phyloP scores from a whole-genome alignment of 257 asterid genomes.

The Misopates orontium region DNA sequence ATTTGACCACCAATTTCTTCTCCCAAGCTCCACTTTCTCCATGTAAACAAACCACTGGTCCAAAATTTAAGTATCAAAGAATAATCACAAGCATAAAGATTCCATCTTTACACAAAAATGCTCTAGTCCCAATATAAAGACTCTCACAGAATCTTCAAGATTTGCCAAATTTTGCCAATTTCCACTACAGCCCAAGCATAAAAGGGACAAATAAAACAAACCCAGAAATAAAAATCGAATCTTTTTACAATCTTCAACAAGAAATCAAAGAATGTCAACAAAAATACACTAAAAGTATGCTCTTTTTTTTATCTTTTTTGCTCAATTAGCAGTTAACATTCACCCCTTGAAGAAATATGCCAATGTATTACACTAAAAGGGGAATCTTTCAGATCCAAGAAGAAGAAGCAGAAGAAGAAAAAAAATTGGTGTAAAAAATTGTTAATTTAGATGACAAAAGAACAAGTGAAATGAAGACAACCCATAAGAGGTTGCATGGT shows the following conservation, averaged over 20 bases:
- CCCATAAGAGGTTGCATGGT: constrained; percentile 30
- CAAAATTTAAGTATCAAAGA: constrained; percentile 23
- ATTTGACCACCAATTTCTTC: constrained; percentile 12
- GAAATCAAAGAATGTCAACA: not conserved
- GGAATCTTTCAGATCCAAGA: constrained; percentile 43
- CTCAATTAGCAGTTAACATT: too few relatives aligned
- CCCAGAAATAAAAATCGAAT: constrained; percentile 40
- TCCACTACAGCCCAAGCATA: constrained; percentile 18
- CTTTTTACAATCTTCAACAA: constrained; percentile 16
- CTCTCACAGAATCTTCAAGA: not conserved
- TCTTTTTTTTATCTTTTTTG: too few relatives aligned
- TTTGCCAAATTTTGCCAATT: not conserved
- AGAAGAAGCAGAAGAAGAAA: constrained; percentile 27
- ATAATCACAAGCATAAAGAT: constrained; percentile 21
- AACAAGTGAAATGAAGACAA: constrained; percentile 21
- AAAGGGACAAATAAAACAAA: constrained; percentile 20
- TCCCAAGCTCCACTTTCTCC: not conserved
- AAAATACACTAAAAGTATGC: not conserved
- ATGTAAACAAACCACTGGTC: constrained; percentile 13
- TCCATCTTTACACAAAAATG: constrained; percentile 27
- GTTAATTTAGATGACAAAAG: constrained; percentile 14
- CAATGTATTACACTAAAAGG: constrained; percentile 12
- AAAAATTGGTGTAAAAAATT: constrained; percentile 10
- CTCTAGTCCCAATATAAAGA: constrained; percentile 11
- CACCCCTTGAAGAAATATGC: not conserved